Evolutionary conservation across 768 basidiomycete genomes (phyloP), one percentile per base, ranked within the genome.

Genomic region (Nidularia sp.): DNA sequence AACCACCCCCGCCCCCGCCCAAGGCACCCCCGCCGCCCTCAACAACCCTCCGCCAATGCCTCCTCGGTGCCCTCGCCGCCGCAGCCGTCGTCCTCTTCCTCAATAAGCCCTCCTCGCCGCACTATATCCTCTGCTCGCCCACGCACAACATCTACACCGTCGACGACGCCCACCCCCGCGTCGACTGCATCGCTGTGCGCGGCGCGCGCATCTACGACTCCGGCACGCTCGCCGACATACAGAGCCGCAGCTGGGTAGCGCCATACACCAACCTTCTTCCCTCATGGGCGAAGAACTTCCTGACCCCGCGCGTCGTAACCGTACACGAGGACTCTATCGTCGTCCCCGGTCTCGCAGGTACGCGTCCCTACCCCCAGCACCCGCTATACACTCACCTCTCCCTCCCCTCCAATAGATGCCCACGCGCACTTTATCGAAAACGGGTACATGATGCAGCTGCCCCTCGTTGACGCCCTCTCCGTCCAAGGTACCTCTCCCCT

Each of bases 351-450:
- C 71, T 93, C 13, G 70, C 87, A 64, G 89, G 89, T 86, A 61
- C 22, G 64, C 3, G 18, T 33, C 25, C 25, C 25, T 3, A 25
- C 25, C 25, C 25, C 25, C 25, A 25, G 25, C 1, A 25, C 25
- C 25, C 25, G 25, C 25, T 25, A 25, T 25, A 3, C 25, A 25
- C 25, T 25, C 25, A 33, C 12, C 13, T 1, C 18, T 13, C 13
- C 15, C 18, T 45, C 7, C 36, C 12, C 33, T 29, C n/a, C 41
- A 45, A 43, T 47, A 87, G 91, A 93, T 65, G 83, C 90, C 0
- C 91, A 93, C 66, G 90, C 85, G 0, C 92, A 94, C 62, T 68
- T 92, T 15, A 62, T 92, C 34, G 73, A 81, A 32, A 88, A 91
- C 56, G 93, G 92, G 1, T 83, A 80, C 55, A 86, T 83, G 65